phyloP scores from a whole-genome alignment of 305 asterid species.

The Andrographis paniculata region DNA sequence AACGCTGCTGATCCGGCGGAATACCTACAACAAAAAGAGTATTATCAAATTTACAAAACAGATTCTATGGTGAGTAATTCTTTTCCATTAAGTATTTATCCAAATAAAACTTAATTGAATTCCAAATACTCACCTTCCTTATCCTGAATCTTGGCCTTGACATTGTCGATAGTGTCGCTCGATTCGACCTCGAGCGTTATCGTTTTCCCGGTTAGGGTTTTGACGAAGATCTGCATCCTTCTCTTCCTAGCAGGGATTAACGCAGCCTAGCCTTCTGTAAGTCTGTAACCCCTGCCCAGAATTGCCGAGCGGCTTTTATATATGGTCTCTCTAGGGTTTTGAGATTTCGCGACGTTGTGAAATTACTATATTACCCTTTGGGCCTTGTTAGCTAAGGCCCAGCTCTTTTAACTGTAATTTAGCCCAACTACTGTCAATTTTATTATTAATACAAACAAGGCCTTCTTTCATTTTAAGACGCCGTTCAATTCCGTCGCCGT shows the following conservation, averaged over 20 bases:
- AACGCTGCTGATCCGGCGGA: slow-evolving; percentile 65
- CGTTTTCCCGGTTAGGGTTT: slow-evolving; percentile 62
- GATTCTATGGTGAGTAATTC: neutral
- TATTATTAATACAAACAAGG: too few relatives aligned
- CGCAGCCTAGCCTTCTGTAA: too few relatives aligned
- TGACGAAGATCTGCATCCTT: slow-evolving; percentile 67
- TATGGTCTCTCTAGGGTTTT: slow-evolving; percentile 27
- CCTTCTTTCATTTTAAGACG: too few relatives aligned
- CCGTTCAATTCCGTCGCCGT: too few relatives aligned
- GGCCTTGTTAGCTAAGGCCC: too few relatives aligned
- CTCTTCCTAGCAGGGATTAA: too few relatives aligned
- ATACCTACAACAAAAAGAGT: slow-evolving; percentile 27
- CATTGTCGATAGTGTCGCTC: too few relatives aligned
- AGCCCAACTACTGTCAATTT: too few relatives aligned
- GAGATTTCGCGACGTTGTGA: neutral
- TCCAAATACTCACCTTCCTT: slow-evolving; percentile 38
- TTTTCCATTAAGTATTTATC: neutral
- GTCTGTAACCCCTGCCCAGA: neutral
- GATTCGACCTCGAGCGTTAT: slow-evolving; percentile 69
- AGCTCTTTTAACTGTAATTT: too few relatives aligned
- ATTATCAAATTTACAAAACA: neutral
- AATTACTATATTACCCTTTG: neutral
- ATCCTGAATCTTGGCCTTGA: too few relatives aligned
- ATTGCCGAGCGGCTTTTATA: neutral
- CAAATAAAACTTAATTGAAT: neutral